phyloP scores from a whole-genome alignment of 2,329 filamentous ascomycete species.

The Fusarium sublunatum region DNA sequence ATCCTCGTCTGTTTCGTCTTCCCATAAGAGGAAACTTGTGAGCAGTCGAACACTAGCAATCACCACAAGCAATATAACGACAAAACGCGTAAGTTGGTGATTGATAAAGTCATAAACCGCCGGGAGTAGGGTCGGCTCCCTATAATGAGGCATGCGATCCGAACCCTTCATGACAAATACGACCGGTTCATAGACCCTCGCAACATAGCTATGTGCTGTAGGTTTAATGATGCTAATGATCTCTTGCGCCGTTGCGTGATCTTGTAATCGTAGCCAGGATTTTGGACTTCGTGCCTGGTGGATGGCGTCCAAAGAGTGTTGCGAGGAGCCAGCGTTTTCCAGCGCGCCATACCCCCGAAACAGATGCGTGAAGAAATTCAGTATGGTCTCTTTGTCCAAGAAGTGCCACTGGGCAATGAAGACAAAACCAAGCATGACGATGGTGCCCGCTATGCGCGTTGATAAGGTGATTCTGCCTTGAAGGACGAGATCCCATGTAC shows the following conservation, averaged over 20 bases:
- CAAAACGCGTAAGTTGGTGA: constrained; percentile 68
- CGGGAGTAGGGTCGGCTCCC: constrained; percentile 51
- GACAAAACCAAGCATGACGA: constrained; percentile 78
- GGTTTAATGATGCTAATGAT: constrained; percentile 82
- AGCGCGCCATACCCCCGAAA: constrained; percentile 29
- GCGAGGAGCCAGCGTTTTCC: constrained; percentile 47
- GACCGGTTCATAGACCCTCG: constrained; percentile 78
- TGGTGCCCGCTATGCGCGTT: constrained; percentile 79
- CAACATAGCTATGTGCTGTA: constrained; percentile 75
- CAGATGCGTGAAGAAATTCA: constrained; percentile 45
- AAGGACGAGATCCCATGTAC: constrained; percentile 69
- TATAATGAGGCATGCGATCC: constrained; percentile 68
- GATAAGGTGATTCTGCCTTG: constrained; percentile 74
- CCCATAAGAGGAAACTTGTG: constrained; percentile 80
- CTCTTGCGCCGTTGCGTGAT: constrained; percentile 81
- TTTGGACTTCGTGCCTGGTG: constrained; percentile 81
- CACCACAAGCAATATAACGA: constrained; percentile 71
- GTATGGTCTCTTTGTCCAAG: constrained; percentile 68
- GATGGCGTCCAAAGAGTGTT: constrained; percentile 64
- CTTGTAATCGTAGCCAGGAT: constrained; percentile 81
- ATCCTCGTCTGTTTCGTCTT: constrained; percentile 63
- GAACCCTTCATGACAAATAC: constrained; percentile 77
- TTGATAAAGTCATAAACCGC: constrained; percentile 73
- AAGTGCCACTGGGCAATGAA: constrained; percentile 83
- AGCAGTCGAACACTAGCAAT: constrained; percentile 74